Conservation (phyloP, 1,284 basidiomycete species). For the Mycena citricolor region DNA sequence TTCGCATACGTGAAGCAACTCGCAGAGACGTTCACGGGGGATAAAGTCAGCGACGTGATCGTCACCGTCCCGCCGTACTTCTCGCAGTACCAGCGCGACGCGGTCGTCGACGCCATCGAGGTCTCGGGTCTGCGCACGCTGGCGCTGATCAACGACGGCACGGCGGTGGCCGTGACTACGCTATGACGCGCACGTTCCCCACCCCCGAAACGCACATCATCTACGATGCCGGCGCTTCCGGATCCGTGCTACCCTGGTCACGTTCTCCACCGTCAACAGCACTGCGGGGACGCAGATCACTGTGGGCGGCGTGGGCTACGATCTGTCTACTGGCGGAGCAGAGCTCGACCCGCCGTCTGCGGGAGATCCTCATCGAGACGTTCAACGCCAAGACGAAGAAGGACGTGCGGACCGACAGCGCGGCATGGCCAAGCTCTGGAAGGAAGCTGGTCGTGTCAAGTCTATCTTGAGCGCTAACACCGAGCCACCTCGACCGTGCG, state of each 20-base stretch:
- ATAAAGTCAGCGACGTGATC: slow-evolving; percentile 79
- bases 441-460: slow-evolving; percentile 92
- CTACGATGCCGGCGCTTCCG: slow-evolving; percentile 91
- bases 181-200: slow-evolving; percentile 90
- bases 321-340: slow-evolving; percentile 76
- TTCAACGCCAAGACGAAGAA: slow-evolving; percentile 73
- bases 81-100: slow-evolving; percentile 84
- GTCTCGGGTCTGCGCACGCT: slow-evolving; percentile 85
- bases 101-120: slow-evolving; percentile 88
- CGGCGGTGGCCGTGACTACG: slow-evolving; percentile 91
- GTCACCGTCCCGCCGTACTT: slow-evolving; percentile 88
- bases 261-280: slow-evolving; percentile 70
- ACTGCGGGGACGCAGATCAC: slow-evolving; percentile 68
- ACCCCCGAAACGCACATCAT: slow-evolving; percentile 86
- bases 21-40: slow-evolving; percentile 77
- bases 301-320: slow-evolving; percentile 79
- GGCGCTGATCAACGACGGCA: slow-evolving; percentile 89
- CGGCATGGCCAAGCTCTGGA: slow-evolving; percentile 91
- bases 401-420: slow-evolving; percentile 71
- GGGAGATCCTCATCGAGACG: slow-evolving; percentile 77
- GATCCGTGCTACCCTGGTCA: slow-evolving; percentile 87
- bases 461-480: slow-evolving; percentile 91
- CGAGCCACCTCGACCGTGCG: slow-evolving; percentile 74
- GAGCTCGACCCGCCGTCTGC: slow-evolving; percentile 80
- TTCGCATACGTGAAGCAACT: slow-evolving; percentile 87